Evolutionary conservation across 2,329 filamentous ascomycete genomes (phyloP), one percentile per base, ranked within the genome.

Genomic region (Apiospora saccharicola): DNA sequence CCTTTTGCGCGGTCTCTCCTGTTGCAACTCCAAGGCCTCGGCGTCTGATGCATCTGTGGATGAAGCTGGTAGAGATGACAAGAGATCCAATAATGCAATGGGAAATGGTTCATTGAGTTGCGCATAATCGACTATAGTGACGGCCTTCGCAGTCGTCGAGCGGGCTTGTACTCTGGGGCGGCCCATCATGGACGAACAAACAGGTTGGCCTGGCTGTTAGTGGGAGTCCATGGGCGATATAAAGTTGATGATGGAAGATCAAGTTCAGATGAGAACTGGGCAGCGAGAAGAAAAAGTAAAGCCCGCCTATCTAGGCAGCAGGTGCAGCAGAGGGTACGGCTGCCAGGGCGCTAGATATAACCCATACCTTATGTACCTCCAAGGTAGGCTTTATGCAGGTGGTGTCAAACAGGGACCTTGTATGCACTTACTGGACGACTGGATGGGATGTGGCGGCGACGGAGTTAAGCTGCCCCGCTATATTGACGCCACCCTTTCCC

Each of bases 71-170:
- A 70, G 68, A 10, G 37, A 34, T 12, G 46, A 51, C 68, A 70
- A 47, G 8, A 70, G 49, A 41, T 47, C 68, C 37, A 70, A 30
- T 3, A 70, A 30, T 14, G 68, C 68, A 12, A 53, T 24, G 8
- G 68, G 47, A 34, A 70, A 70, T 19, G 68, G 68, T 26, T 70
- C 68, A 47, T 70, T 70, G n/a, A 70, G 26, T n/a, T 70, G 68
- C 68, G 47, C 47, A 26, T 70, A 24, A 24, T 70, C 68, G 16
- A 64, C 57, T 24, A 47, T 24, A 30, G 67, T 68, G 26, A 34
- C 30, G 24, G 67, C 41, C 41, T 68, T 68, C 67, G 41, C 26
- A 46, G 14, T 26, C 14, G 67, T 13, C 57, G 34, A n/a, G 34
- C 34, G 30, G 57, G 57, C 19, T 22, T 64, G 30, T 14, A 47